Evolutionary conservation across 257 asterid genomes (phyloP), one percentile per base, ranked within the genome.

Genomic region (Solanum clarkiae): DNA sequence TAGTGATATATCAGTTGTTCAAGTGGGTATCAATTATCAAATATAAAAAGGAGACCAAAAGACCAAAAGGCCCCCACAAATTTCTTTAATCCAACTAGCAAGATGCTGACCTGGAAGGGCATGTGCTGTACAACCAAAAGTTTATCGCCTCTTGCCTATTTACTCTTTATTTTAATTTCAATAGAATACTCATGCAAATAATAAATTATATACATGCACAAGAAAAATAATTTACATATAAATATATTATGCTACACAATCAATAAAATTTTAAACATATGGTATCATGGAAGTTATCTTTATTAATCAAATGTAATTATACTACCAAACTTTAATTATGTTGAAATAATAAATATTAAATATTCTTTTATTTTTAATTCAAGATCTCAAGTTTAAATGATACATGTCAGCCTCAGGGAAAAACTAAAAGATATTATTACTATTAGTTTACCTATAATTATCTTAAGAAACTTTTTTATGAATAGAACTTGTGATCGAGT

Each of bases 321-420:
- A 32, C 36, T 32, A 3, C 36, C 36, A 32, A 32, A 32, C 36
- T 2, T 32, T 32, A 32, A 32, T 32, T 32, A 0, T 59, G 5
- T 1, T n/a, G 15, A 4, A 57, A 57, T 20, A 2, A 57, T 3
- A 57, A 8, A 6, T 57, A 44, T 44, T 44, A 44, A 44, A 44
- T 44, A 44, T 7, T 7, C 0, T 44, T 44, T 44, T 2, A 1
- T 57, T 20, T 5, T 20, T 57, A 8, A 57, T 57, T 6, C n/a
- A 1, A 9, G 3, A 0, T 59, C 0, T 59, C 7, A 10, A 10
- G 10, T n/a, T 2, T 0, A 10, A 18, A 29, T 0, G 32, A 3
- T 29, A 2, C 2, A 32, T 29, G 32, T 0, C 3, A 29, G 32
- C 32, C 0, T 32, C 29, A 3, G 36, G 4, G 10, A 45, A 4